These are phyloP conservation scores for Artemisia annua DNA, from an alignment of 129 eudicot species.

Conservation along the genomic window DNA sequence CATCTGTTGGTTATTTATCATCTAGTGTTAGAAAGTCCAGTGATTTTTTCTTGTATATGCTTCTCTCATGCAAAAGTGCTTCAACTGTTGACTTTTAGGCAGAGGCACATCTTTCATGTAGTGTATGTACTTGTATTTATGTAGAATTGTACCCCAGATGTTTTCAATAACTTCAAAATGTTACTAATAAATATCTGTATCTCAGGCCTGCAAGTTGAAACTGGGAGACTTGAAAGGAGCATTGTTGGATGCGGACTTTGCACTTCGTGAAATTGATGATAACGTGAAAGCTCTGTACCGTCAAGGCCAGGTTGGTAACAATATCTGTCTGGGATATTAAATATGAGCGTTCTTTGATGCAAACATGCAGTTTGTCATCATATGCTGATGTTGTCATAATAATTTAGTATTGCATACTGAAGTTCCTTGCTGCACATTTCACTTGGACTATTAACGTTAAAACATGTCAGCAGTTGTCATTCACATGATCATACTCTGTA, in stretches of 20 bases:
- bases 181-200: conserved; percentile 9
- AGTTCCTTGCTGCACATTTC: conserved; percentile 6
- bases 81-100: conserved; percentile 1
- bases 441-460: not conserved
- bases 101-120: not conserved
- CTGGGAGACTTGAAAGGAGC: conserved; percentile 87
- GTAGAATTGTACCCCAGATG: not conserved
- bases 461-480: not conserved
- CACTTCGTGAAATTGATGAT: conserved; percentile 86
- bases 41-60: not conserved
- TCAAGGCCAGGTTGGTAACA: conserved; percentile 87
- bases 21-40: not conserved
- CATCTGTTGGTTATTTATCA: not conserved
- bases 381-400: not conserved
- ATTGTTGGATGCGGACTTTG: conserved; percentile 82
- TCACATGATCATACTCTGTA: not conserved
- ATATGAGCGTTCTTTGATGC: not conserved
- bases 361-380: not conserved
- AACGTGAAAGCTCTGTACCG: conserved; percentile 86
- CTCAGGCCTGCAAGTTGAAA: conserved; percentile 86
- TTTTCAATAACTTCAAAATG: too few species aligned
- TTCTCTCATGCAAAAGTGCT: conserved; percentile 1
- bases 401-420: conserved; percentile 10
- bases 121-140: not conserved
- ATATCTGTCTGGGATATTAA: not conserved